Conservation (phyloP, 75 land plant genomes). For the Picea sitchensis region DNA sequence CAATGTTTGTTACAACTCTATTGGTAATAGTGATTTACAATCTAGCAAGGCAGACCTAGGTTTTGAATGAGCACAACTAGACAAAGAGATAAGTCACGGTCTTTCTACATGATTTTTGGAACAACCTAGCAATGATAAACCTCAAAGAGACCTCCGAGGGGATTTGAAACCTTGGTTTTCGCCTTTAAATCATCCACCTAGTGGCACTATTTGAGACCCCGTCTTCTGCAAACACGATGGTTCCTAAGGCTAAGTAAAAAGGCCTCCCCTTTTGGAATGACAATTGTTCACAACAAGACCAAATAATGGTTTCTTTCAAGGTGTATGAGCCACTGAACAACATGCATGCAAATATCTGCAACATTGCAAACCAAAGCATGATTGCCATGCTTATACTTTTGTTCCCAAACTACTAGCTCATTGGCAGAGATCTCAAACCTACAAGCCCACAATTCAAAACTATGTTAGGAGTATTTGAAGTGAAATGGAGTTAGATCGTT, state of each 20-base stretch:
- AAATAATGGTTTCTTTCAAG: conserved; percentile 43
- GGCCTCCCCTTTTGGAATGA: conserved; percentile 37
- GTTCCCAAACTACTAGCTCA: conserved; percentile 48
- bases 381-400: conserved; percentile 49
- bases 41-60: conserved; percentile 42
- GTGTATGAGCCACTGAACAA: conserved; percentile 45
- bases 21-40: conserved; percentile 62
- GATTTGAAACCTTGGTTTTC: conserved; percentile 19
- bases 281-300: conserved; percentile 7
- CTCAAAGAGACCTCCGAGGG: not conserved
- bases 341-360: conserved; percentile 67
- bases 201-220: conserved; percentile 45
- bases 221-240: conserved; percentile 48
- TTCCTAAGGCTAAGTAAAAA: conserved; percentile 41
- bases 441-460: conserved; percentile 18
- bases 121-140: conserved; percentile 57
- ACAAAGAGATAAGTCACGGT: conserved; percentile 44
- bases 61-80: conserved; percentile 53
- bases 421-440: conserved; percentile 40
- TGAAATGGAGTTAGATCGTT: too few species aligned
- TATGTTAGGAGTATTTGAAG: not conserved
- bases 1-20: conserved; percentile 70
- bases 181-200: conserved; percentile 50
- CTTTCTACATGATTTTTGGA: conserved; percentile 53
- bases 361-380: conserved; percentile 44